These are phyloP conservation scores for Wickerhamomyces mucosus DNA, from an alignment of 805 yeast genomes.

Conservation along the genomic window DNA sequence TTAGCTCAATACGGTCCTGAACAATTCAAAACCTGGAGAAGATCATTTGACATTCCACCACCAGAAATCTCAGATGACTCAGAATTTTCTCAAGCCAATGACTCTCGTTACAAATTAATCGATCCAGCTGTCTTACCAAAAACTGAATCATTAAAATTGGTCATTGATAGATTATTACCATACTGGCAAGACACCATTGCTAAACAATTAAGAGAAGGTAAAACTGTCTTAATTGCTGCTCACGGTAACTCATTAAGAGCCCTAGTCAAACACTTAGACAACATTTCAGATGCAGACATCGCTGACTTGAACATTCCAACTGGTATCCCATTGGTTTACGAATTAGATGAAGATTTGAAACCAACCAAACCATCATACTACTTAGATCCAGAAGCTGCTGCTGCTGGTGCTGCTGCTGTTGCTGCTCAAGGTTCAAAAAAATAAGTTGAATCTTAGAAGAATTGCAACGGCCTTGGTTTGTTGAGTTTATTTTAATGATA, in stretches of 20 bases:
- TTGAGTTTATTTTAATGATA: too few relatives aligned
- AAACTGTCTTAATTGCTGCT: conserved; percentile 90
- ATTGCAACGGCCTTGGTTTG: too few relatives aligned
- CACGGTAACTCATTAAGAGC: conserved; percentile 99
- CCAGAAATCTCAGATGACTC: conserved; percentile 74
- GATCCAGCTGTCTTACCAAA: conserved; percentile 85
- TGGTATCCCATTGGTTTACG: conserved; percentile 96
- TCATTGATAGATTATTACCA: conserved; percentile 92
- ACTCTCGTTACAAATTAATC: conserved; percentile 73
- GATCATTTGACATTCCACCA: conserved; percentile 95
- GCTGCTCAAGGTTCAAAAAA: conserved; percentile 89
- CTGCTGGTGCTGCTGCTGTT: conserved; percentile 99
- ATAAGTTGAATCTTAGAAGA: too few relatives aligned
- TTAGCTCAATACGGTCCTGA: conserved; percentile 82
- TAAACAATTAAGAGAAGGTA: conserved; percentile 71
- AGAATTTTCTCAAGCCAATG: conserved; percentile 78
- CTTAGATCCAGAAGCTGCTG: conserved; percentile 99
- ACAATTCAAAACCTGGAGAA: conserved; percentile 94
- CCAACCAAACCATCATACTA: conserved; percentile 92
- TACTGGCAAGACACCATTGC: conserved; percentile 93
- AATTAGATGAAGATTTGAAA: conserved; percentile 76
- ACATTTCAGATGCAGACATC: conserved; percentile 84
- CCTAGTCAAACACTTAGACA: conserved; percentile 90
- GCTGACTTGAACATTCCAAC: conserved; percentile 96
- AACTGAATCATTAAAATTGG: conserved; percentile 91